These are phyloP conservation scores for Candida tammaniensis DNA, from an alignment of 805 yeast species.

Conservation along the genomic window DNA sequence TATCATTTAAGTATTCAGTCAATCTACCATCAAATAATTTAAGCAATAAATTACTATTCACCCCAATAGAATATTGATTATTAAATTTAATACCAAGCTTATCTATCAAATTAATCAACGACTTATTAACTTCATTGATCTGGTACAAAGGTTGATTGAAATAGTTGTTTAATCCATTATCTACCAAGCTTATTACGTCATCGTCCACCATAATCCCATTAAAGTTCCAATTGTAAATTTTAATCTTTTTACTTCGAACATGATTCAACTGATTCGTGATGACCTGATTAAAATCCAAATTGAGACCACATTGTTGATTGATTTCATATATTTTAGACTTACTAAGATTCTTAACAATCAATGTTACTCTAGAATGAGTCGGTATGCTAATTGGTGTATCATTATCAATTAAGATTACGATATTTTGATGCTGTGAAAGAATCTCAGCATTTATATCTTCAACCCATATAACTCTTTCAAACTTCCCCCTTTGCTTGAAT, in stretches of 20 bases:
- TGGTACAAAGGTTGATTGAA: slow-evolving; percentile 43
- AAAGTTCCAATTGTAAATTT: slow-evolving; percentile 45
- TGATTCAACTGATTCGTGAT: slow-evolving; percentile 6
- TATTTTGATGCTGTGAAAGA: slow-evolving; percentile 13
- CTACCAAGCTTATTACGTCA: slow-evolving; percentile 39
- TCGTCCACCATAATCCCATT: slow-evolving; percentile 40
- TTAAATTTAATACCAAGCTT: slow-evolving; percentile 43
- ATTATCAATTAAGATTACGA: slow-evolving; percentile 11
- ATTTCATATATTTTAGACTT: slow-evolving; percentile 31
- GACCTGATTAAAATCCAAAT: slow-evolving; percentile 10
- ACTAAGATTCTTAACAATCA: slow-evolving; percentile 37
- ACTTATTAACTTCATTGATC: slow-evolving; percentile 46
- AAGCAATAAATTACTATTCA: slow-evolving; percentile 48
- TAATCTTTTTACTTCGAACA: slow-evolving; percentile 30
- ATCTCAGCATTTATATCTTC: slow-evolving; percentile 17
- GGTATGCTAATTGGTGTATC: slow-evolving; percentile 11
- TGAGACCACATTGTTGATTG: slow-evolving; percentile 17
- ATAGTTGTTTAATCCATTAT: slow-evolving; percentile 38
- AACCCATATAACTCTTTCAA: slow-evolving; percentile 49
- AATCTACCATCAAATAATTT: slow-evolving; percentile 35
- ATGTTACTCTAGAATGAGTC: slow-evolving; percentile 14
- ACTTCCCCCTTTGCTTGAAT: slow-evolving; percentile 49
- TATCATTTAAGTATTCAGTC: slow-evolving; percentile 35
- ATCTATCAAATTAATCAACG: slow-evolving; percentile 46
- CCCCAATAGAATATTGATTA: slow-evolving; percentile 60